Evolutionary conservation across 805 yeast species (phyloP).

Genomic region (Kregervanrija fluxuum): DNA sequence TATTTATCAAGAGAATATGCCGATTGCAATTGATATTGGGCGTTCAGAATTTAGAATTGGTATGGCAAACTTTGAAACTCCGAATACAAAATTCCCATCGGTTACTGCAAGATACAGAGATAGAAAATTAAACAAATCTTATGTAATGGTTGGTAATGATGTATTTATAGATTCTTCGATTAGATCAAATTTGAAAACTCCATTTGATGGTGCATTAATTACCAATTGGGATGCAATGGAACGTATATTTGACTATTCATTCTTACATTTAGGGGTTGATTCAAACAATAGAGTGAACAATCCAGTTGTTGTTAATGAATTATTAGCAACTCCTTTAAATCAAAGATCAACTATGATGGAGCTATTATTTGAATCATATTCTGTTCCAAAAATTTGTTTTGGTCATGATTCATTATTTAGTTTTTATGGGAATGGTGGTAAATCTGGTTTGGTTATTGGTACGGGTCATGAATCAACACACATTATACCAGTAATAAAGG

Average conservation of each 20-base stretch:
- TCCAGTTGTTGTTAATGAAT: constrained; percentile 78
- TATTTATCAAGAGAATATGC: constrained; percentile 44
- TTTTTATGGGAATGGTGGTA: constrained; percentile 54
- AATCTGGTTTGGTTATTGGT: constrained; percentile 69
- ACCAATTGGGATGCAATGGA: constrained; percentile 94
- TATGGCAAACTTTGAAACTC: constrained; percentile 35
- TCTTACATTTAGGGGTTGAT: constrained; percentile 67
- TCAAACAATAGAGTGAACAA: constrained; percentile 52
- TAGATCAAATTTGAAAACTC: constrained; percentile 62
- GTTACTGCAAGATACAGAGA: constrained; percentile 72
- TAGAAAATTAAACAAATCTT: constrained; percentile 51
- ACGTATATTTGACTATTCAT: constrained; percentile 72
- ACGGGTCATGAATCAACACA: constrained; percentile 80
- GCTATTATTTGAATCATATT: constrained; percentile 76
- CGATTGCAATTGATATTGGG: constrained; percentile 89
- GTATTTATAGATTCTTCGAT: constrained; percentile 62
- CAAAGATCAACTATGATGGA: constrained; percentile 77
- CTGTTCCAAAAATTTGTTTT: constrained; percentile 63
- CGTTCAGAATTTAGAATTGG: constrained; percentile 55
- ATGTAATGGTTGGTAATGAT: constrained; percentile 80
- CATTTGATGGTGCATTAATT: constrained; percentile 80
- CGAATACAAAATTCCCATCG: constrained; percentile 64
- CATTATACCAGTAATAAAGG: constrained; percentile 73
- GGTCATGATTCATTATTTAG: constrained; percentile 84
- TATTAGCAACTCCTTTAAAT: constrained; percentile 58